These are phyloP conservation scores for Cladosporium velox DNA, from an alignment of 2,329 filamentous ascomycete genomes.

Conservation along the genomic window DNA sequence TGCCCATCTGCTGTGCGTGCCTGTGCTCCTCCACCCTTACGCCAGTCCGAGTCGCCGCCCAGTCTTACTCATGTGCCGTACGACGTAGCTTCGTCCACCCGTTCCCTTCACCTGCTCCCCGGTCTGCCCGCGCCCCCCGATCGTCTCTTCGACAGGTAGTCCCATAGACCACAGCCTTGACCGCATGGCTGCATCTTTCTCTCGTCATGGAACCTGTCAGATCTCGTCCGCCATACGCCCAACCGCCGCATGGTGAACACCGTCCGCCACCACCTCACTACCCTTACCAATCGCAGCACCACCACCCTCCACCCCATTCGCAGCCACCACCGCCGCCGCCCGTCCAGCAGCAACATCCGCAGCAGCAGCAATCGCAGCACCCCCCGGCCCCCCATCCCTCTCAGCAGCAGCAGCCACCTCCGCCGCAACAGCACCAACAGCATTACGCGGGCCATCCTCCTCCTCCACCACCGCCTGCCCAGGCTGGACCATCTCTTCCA, in stretches of 20 bases:
- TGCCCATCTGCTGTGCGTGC: conserved; percentile 7
- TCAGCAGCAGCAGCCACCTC: conserved; percentile 24
- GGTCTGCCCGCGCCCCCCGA: conserved; percentile 67
- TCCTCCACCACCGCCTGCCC: conserved; percentile 20
- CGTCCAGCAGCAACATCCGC: conserved; percentile 23
- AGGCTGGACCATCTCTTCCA: conserved; percentile 26
- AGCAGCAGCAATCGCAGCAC: too few relatives aligned
- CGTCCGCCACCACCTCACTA: conserved; percentile 21
- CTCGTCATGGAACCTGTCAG: conserved; percentile 22
- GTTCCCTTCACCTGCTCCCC: conserved; percentile 60
- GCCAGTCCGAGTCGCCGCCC: conserved; percentile 5
- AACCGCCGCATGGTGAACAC: conserved; percentile 13
- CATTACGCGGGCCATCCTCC: conserved; percentile 20
- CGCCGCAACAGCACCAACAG: conserved; percentile 24
- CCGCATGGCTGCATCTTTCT: conserved; percentile 21
- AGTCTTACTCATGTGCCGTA: conserved; percentile 2
- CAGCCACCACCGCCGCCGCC: conserved; percentile 21
- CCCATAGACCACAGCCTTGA: conserved; percentile 20
- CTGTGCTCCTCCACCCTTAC: conserved; percentile 1
- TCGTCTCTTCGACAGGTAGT: conserved; percentile 20
- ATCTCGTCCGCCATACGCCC: conserved; percentile 18
- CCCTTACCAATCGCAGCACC: conserved; percentile 20
- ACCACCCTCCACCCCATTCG: conserved; percentile 22
- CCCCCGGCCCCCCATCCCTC: background rate
- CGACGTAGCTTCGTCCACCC: conserved; percentile 16